Conservation (phyloP, 2,329 filamentous ascomycete species). For the Chaetomiaceae sp. region DNA sequence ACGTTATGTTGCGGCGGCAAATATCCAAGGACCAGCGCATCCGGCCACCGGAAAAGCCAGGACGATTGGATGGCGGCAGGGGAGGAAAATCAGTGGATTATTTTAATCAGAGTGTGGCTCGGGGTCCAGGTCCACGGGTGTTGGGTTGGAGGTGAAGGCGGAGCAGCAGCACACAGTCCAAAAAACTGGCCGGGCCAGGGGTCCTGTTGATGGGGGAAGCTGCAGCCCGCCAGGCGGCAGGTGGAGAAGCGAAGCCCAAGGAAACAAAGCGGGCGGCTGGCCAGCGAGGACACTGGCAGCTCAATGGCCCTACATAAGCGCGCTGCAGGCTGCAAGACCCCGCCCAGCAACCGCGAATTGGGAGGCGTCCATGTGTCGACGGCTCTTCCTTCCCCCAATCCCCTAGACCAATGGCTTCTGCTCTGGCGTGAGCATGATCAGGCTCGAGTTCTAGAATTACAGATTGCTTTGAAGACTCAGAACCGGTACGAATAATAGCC, state of each 20-base stretch:
- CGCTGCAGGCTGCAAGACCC: slow-evolving; percentile 15
- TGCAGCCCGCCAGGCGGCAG: too few species aligned
- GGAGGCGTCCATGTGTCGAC: too few species aligned
- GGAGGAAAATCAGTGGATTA: neutral
- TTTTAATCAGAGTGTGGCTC: too few species aligned
- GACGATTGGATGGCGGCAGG: neutral
- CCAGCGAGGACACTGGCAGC: neutral
- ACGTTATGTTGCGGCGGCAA: neutral
- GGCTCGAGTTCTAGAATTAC: too few species aligned
- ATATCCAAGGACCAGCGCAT: neutral
- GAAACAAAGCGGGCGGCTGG: slow-evolving; percentile 12
- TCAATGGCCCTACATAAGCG: slow-evolving; percentile 14
- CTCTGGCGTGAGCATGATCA: too few species aligned
- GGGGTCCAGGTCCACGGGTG: too few species aligned
- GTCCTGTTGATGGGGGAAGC: neutral
- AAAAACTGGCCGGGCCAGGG: neutral
- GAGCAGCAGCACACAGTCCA: neutral
- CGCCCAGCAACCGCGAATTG: slow-evolving; percentile 9
- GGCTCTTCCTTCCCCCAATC: too few species aligned
- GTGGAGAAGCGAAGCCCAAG: slow-evolving; percentile 3
- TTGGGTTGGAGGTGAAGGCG: neutral
- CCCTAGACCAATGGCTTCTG: too few species aligned
- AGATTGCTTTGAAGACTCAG: too few species aligned
- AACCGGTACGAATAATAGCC: too few species aligned
- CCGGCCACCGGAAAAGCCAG: neutral